A percentile compares a stretch with the other conserved stretches of the same genome.
Evolutionary conservation across 2,329 filamentous ascomycete species (phyloP).

Genomic region (Fusarium scirpi): DNA sequence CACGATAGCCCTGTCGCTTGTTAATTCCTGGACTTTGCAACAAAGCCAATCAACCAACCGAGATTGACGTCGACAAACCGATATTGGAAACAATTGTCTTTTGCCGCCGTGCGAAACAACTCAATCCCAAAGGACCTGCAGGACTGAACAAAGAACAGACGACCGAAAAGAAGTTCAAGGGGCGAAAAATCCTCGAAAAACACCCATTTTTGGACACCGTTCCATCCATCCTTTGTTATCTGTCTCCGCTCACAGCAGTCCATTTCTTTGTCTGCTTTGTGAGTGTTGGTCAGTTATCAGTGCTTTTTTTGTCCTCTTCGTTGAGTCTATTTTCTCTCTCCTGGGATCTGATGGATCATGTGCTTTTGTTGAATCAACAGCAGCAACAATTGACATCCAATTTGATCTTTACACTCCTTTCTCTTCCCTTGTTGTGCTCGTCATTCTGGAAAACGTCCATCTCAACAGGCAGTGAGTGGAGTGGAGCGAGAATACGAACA

Average conservation of each 20-base stretch:
- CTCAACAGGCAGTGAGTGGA: background rate
- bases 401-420: conserved; percentile 11
- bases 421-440: conserved; percentile 2
- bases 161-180: conserved; percentile 23
- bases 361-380: conserved; percentile 21
- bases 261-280: conserved; percentile 30
- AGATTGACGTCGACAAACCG: conserved; percentile 15
- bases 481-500: conserved; percentile 11
- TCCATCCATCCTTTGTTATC: conserved; percentile 28
- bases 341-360: conserved; percentile 14
- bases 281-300: conserved; percentile 22
- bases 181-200: conserved; percentile 34
- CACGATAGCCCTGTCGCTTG: conserved; percentile 34
- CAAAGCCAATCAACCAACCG: conserved; percentile 1
- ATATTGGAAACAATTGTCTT: conserved; percentile 22
- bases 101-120: background rate
- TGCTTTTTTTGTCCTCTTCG: conserved; percentile 22
- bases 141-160: conserved; percentile 21
- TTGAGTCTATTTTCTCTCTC: conserved; percentile 2
- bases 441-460: conserved; percentile 13
- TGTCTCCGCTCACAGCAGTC: conserved; percentile 12
- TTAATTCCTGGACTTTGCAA: conserved; percentile 21
- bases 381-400: conserved; percentile 14
- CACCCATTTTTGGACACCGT: conserved; percentile 6
- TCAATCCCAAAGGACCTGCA: background rate